Conservation (phyloP, 306 rosid species). For the Pyrus communis region DNA sequence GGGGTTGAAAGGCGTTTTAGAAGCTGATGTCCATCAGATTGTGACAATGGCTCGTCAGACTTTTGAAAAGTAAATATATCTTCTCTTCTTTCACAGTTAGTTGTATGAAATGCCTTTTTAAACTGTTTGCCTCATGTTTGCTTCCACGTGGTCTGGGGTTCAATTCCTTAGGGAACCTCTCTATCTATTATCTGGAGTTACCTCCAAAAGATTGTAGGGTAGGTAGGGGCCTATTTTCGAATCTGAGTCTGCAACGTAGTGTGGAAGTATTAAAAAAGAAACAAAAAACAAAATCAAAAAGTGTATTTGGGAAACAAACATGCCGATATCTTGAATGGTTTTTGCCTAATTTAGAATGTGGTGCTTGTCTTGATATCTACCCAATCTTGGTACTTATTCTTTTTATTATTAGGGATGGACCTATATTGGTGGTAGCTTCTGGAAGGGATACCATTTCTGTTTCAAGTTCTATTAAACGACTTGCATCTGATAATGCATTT, state of each 20-base stretch:
- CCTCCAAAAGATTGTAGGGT: background rate
- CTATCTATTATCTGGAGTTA: background rate
- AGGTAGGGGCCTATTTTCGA: background rate
- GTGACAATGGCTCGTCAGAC: constrained; percentile 65
- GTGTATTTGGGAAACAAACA: background rate
- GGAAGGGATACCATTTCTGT: constrained; percentile 85
- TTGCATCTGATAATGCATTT: constrained; percentile 73
- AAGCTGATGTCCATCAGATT: constrained; percentile 75
- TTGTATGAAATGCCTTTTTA: background rate
- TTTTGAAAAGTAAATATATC: constrained; percentile 52
- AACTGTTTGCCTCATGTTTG: background rate
- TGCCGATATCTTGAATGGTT: background rate
- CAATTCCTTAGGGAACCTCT: background rate
- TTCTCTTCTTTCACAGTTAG: constrained; percentile 11
- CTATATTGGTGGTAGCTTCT: constrained; percentile 79
- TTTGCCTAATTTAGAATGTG: background rate
- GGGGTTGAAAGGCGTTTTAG: constrained; percentile 70
- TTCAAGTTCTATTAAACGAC: constrained; percentile 67
- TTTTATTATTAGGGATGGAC: constrained; percentile 69
- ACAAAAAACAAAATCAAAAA: background rate
- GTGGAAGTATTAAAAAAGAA: background rate
- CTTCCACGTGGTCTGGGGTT: background rate
- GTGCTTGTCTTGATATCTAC: background rate
- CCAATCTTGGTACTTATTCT: constrained; percentile 10
- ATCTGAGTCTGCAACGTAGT: background rate